These are phyloP conservation scores for Jacaranda mimosifolia DNA, from an alignment of 257 asterid genomes.

Conservation along the genomic window DNA sequence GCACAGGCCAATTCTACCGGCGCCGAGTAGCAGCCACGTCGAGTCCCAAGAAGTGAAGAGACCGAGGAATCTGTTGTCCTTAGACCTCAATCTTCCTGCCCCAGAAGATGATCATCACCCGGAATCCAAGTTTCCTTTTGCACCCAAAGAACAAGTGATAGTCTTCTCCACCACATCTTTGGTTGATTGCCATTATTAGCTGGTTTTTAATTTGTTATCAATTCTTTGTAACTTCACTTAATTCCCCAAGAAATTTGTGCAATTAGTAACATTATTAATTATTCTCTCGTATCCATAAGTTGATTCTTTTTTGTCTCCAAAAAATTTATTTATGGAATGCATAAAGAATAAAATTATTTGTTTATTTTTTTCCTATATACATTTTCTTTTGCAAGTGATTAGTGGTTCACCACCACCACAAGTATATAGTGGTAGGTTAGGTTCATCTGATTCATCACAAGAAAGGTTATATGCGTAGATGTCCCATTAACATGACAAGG, in stretches of 20 bases:
- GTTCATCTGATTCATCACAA: slow-evolving; percentile 16
- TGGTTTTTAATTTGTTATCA: slow-evolving; percentile 24
- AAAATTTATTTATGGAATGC: neutral
- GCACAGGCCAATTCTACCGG: slow-evolving; percentile 70
- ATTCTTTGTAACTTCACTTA: slow-evolving; percentile 41
- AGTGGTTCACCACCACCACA: neutral
- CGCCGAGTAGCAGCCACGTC: slow-evolving; percentile 31
- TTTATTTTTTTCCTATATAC: neutral
- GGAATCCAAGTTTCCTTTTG: slow-evolving; percentile 59
- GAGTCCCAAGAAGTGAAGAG: slow-evolving; percentile 54
- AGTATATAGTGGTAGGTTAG: slow-evolving; percentile 32
- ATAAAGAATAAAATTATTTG: neutral
- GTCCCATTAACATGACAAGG: slow-evolving; percentile 29
- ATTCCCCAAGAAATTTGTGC: slow-evolving; percentile 42
- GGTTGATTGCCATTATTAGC: slow-evolving; percentile 83
- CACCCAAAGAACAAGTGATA: slow-evolving; percentile 70
- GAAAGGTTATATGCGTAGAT: neutral
- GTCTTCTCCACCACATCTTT: slow-evolving; percentile 79
- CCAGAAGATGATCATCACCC: slow-evolving; percentile 63
- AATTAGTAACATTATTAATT: slow-evolving; percentile 37
- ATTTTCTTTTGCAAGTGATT: neutral
- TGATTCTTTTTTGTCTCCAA: slow-evolving; percentile 15
- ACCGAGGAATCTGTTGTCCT: slow-evolving; percentile 55
- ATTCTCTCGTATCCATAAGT: slow-evolving; percentile 21
- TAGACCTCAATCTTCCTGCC: slow-evolving; percentile 95